Evolutionary conservation across 352 stramenopile species (phyloP), one percentile per base, ranked within the genome.

Genomic region (Phytophthora megakarya): DNA sequence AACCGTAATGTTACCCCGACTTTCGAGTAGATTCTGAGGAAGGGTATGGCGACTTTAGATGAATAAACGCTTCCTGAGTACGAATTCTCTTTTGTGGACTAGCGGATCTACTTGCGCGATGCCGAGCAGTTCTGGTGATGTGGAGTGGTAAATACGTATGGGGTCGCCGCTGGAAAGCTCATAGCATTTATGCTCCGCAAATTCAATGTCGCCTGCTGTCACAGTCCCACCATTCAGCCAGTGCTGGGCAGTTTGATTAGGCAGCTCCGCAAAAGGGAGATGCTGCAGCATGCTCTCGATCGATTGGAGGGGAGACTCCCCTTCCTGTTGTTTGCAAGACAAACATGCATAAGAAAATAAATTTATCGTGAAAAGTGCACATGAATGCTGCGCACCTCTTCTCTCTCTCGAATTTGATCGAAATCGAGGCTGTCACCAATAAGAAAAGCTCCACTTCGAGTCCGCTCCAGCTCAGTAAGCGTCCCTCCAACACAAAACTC

Each of bases 1-100:
- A 75, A 54, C 22, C 66, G 54, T 39, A 73, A 71, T 57, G 39
- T 72, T 22, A 30, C 45, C 12, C 39, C 67, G 35, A 47, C 51
- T 37, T 75, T 75, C 42, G 61, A 83, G 43, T 83, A 68, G 54
- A 32, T 60, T 74, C 23, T 40, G 35, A 35, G 51, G 35, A 56
- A 59, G 15, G 49, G 64, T 22, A 57, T 54, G 47, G 56, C 40
- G 26, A 44, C 32, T 58, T 76, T 76, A 88, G 44, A 79, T 70
- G 54, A 91, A 93, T 59, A 77, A 80, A 60, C 84, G 84, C 61
- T 86, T 86, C 39, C 70, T 83, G 53, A 93, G 67, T 33, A 90
- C 65, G 28, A 83, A 84, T 9, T 57, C 53, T 18, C 77, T 57
- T 19, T 61, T 51, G 10, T 65, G 45, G 5, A 33, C 46, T 30